Evolutionary conservation across 768 basidiomycete genomes (phyloP).

Genomic region (Auricularia auricula-judae): DNA sequence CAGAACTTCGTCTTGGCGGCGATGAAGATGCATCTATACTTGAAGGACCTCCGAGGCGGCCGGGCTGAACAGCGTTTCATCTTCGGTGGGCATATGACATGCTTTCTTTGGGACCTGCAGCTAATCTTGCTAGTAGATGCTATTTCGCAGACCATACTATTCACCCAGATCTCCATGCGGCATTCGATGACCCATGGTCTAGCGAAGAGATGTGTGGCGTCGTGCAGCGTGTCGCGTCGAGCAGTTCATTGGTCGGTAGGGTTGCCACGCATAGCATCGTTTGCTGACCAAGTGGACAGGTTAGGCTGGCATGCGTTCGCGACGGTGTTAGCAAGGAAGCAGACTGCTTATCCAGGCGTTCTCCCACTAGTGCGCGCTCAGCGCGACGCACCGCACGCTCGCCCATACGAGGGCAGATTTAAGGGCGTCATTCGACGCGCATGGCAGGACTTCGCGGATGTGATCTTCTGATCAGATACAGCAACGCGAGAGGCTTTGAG

Average conservation of each 20-base stretch:
- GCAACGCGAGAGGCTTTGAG: neutral
- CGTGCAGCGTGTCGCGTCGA: constrained; percentile 35
- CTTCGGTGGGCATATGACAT: neutral
- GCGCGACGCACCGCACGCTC: constrained; percentile 24
- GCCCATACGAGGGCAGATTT: constrained; percentile 33
- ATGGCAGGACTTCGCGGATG: neutral
- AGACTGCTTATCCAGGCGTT: constrained; percentile 35
- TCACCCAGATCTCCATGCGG: constrained; percentile 41
- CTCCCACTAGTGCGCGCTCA: constrained; percentile 14
- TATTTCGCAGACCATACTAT: constrained; percentile 49
- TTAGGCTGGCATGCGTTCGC: constrained; percentile 74
- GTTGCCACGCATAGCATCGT: constrained; percentile 2
- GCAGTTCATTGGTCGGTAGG: constrained; percentile 47
- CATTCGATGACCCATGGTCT: constrained; percentile 32
- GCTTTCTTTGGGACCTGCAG: neutral
- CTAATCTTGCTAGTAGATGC: constrained; percentile 31
- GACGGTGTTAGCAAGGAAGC: constrained; percentile 44
- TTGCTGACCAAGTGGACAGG: constrained; percentile 31
- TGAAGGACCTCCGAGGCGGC: constrained; percentile 22
- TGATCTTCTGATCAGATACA: neutral
- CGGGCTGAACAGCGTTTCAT: neutral
- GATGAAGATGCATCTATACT: constrained; percentile 79
- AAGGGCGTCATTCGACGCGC: neutral
- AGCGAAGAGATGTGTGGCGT: constrained; percentile 26
- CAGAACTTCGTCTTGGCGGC: constrained; percentile 74